Conservation (phyloP, 2,329 filamentous ascomycete genomes). For the Intubia oerlemansii region DNA sequence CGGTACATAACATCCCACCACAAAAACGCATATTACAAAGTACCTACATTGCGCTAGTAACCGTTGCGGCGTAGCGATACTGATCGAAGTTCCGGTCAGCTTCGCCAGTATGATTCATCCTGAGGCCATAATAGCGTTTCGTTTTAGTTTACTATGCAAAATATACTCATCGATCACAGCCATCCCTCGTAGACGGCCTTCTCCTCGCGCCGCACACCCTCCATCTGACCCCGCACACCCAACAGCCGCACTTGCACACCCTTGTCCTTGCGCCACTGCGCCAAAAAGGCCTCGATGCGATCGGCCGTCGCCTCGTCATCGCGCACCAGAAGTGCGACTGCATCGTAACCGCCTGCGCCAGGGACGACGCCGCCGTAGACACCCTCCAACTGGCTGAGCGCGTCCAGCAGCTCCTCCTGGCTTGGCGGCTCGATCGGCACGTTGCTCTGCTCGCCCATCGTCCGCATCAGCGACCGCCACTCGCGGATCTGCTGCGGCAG, state of each 20-base stretch:
- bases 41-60: no score
- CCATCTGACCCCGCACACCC: constrained; percentile 49
- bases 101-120: not conserved
- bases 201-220: constrained; percentile 34
- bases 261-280: constrained; percentile 38
- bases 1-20: no score
- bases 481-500: not conserved
- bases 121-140: no score
- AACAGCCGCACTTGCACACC: constrained; percentile 46
- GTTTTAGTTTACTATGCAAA: no score
- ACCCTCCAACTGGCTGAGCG: constrained; percentile 50
- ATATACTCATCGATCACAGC: no score
- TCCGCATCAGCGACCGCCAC: constrained; percentile 32
- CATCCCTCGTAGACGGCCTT: constrained; percentile 16
- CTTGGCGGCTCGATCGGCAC: constrained; percentile 78
- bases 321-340: constrained; percentile 57
- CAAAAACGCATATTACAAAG: no score
- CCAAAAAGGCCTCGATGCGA: constrained; percentile 39
- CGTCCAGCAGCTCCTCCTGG: constrained; percentile 72
- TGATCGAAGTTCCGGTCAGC: no score
- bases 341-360: constrained; percentile 85
- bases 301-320: constrained; percentile 45
- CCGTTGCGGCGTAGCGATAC: no score
- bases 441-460: constrained; percentile 51
- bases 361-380: constrained; percentile 85